Evolutionary conservation across 768 basidiomycete genomes (phyloP).

Genomic region (Russula vinacea): DNA sequence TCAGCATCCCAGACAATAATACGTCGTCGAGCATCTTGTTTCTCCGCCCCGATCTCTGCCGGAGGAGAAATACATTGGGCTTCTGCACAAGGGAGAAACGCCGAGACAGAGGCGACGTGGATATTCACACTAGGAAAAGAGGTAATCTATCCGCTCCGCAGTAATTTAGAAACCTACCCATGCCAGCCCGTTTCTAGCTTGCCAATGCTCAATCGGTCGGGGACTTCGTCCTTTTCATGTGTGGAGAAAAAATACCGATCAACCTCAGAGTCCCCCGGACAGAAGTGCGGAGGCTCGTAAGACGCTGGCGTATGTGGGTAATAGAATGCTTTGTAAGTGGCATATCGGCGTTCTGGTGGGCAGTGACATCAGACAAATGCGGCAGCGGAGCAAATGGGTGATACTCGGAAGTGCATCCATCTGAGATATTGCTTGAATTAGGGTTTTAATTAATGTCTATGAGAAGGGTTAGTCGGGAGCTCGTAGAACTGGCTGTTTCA

Average conservation of each 20-base stretch:
- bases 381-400: not conserved
- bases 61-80: conserved; percentile 48
- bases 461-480: conserved; percentile 4
- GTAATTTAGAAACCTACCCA: conserved; percentile 44
- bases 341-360: conserved; percentile 67
- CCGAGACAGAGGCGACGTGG: conserved; percentile 68
- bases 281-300: conserved; percentile 82
- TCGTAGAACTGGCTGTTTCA: conserved; percentile 2
- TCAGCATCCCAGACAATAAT: conserved; percentile 67
- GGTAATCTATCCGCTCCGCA: conserved; percentile 7
- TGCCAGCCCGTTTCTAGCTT: conserved; percentile 70
- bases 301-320: conserved; percentile 73
- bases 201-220: conserved; percentile 70
- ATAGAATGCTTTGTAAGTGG: conserved; percentile 88
- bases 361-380: conserved; percentile 4
- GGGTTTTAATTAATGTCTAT: conserved; percentile 70
- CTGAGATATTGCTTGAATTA: conserved; percentile 73
- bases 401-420: conserved; percentile 80
- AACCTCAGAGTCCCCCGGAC: conserved; percentile 63
- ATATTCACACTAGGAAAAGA: conserved; percentile 56
- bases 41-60: conserved; percentile 60
- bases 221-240: conserved; percentile 65
- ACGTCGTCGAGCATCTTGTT: conserved; percentile 57
- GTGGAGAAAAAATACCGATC: conserved; percentile 83
- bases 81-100: conserved; percentile 65